Base-by-base conservation (phyloP, 441 rosid genomes). In the Jatropha multifida region DNA sequence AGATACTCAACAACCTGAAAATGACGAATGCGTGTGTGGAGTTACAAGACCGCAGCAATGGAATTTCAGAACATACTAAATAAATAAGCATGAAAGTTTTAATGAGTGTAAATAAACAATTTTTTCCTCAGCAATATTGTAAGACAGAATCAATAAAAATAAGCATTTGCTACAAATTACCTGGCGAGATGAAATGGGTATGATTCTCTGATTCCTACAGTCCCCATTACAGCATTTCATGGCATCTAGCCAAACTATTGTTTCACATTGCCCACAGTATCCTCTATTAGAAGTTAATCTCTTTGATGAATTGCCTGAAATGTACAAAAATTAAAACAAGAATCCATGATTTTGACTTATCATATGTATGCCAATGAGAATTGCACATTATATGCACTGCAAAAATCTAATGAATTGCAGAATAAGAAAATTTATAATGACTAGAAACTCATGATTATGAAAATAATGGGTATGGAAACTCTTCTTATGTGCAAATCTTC, bases 1-100 rank as follows among this genome's bases (percentile, higher is more conserved):
- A 94, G 48, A 77, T 90, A 89, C 46, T 82, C 85, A n/a, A 83
- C 87, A 40, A 90, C 95, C 96, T 92, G 85, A 73, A 70, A 78
- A 26, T 9, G 37, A 71, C 14, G 27, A n/a, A n/a, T 17, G 15
- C 8, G 5, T 2, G 5, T 2, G 56, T 8, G 40, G 51, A 54
- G 10, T 62, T n/a, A 73, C 26, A 38, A 32, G 15, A 44, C 61
- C 59, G 46, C 72, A 42, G 44, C 66, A 58, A 37, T 67, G 10
- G 11, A 32, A 55, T 60, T 23, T 15, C 32, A 27, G 59, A 12
- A 27, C 38, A 58, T 2, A 4, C 42, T 32, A 32, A 13, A 59
- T 4, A 26, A 7, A n/a, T n/a, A 20, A 11, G 55, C 17, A 55
- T n/a, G 56, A 4, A 5, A 55, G 26, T 6, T 54, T 2, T 18